A percentile compares a stretch with the other conserved stretches of the same genome.
Conservation (phyloP, 2,329 filamentous ascomycete genomes). For the Drechslerella coelobrocha region DNA sequence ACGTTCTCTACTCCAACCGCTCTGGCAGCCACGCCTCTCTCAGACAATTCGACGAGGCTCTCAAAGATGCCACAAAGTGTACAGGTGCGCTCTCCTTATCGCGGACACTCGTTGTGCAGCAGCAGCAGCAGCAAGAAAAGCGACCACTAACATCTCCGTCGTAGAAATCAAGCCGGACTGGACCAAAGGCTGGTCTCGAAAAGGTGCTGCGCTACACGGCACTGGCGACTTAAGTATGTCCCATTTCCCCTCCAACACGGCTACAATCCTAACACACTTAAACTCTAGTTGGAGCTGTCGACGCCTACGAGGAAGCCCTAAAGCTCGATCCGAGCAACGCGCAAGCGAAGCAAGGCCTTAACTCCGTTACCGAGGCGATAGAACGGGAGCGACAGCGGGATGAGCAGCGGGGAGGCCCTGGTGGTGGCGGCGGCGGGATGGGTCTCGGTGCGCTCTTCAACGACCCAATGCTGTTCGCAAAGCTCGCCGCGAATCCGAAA, state of each 20-base stretch:
- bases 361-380: conserved; percentile 85
- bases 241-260: not conserved
- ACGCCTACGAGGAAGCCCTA: conserved; percentile 92
- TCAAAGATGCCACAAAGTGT: conserved; percentile 90
- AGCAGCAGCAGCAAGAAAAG: not conserved
- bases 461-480: conserved; percentile 86
- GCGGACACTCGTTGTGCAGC: not conserved
- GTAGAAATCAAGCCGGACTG: conserved; percentile 90
- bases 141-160: not conserved
- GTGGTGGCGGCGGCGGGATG: conserved; percentile 70
- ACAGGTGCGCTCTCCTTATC: conserved; percentile 60
- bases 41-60: conserved; percentile 81
- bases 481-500: conserved; percentile 93
- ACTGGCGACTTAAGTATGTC: conserved; percentile 74
- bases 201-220: conserved; percentile 89
- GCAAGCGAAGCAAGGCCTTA: conserved; percentile 86
- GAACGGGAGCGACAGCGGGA: conserved; percentile 74
- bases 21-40: conserved; percentile 88
- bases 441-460: conserved; percentile 93
- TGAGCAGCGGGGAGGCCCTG: conserved; percentile 60
- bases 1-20: conserved; percentile 93
- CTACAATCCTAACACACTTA: conserved; percentile 7
- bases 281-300: conserved; percentile 73
- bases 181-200: conserved; percentile 94
- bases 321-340: conserved; percentile 91